Evolutionary conservation across 257 asterid species (phyloP), one percentile per base, ranked within the genome.

Genomic region (Solanum appendiculatum): DNA sequence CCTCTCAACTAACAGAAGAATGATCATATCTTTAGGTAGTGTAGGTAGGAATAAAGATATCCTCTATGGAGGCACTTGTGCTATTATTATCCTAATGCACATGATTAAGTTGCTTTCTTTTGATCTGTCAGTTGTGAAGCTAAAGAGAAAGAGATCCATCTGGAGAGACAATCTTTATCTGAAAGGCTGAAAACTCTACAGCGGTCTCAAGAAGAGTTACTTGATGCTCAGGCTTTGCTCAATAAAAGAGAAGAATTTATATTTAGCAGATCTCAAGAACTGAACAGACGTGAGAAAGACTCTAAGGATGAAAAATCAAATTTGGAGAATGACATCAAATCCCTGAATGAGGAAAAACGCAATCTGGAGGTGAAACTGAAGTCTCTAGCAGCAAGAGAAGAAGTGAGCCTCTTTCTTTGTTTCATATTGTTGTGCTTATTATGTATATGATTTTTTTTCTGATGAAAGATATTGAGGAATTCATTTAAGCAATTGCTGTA

Each of bases 201-300:
- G 93, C 94, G 93, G 85, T 90, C 93, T 13, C 95, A 96, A 88
- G 97, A 95, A 90, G 92, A 96, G 72, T 88, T 97, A 85, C 91
- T 96, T 87, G 99, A 96, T 87, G 93, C 93, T 74, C 98, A 96
- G 90, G 92, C 97, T 87, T 90, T 94, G 89, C 92, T 93, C 85
- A 97, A 97, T 88, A 98, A 95, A 90, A 95, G 99, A 86, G 98
- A 96, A 88, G 99, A 95, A 37, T 78, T 92, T 87, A 86, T 96
- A 87, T 92, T 93, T 74, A 91, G 85, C 88, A 90, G 91, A 94
- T 91, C 97, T 86, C 94, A 93, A 90, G 98, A 93, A 89, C 86
- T 97, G 34, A 88, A 93, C 91, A 93, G 85, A 88, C 86, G 75
- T 86, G 97, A 94, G 90, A 93, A 94, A 90, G 94, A 95, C 89